Conservation (phyloP, 805 yeast genomes). For the Millerozyma miso region DNA sequence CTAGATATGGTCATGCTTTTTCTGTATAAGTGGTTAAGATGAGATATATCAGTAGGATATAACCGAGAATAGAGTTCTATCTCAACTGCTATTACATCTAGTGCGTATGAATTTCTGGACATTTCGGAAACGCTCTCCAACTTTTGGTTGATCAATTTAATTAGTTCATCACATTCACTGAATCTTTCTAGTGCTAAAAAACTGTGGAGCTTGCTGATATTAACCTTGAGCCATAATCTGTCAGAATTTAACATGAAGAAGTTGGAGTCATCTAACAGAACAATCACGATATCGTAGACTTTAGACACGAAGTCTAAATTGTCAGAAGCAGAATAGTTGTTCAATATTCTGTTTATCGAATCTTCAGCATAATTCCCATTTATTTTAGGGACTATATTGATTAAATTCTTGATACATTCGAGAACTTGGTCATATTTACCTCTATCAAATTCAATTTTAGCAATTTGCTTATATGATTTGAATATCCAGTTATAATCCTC, state of each 20-base stretch:
- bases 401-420: conserved; percentile 17
- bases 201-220: conserved; percentile 40
- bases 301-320: conserved; percentile 24
- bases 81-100: conserved; percentile 67
- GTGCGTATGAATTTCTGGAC: conserved; percentile 41
- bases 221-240: conserved; percentile 46
- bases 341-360: conserved; percentile 32
- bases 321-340: conserved; percentile 25
- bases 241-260: conserved; percentile 23
- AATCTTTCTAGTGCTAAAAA: conserved; percentile 27
- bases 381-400: conserved; percentile 20
- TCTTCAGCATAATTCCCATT: conserved; percentile 37
- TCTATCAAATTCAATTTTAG: conserved; percentile 28
- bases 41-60: conserved; percentile 26
- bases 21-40: conserved; percentile 46
- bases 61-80: conserved; percentile 48
- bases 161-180: conserved; percentile 28
- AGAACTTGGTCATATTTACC: conserved; percentile 21
- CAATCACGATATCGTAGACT: conserved; percentile 29
- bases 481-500: conserved; percentile 30
- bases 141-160: conserved; percentile 33
- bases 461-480: conserved; percentile 37
- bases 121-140: conserved; percentile 40
- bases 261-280: conserved; percentile 16
- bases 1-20: conserved; percentile 42